Conservation (phyloP, 148 eudicot genomes). For the Cornus kousa region DNA sequence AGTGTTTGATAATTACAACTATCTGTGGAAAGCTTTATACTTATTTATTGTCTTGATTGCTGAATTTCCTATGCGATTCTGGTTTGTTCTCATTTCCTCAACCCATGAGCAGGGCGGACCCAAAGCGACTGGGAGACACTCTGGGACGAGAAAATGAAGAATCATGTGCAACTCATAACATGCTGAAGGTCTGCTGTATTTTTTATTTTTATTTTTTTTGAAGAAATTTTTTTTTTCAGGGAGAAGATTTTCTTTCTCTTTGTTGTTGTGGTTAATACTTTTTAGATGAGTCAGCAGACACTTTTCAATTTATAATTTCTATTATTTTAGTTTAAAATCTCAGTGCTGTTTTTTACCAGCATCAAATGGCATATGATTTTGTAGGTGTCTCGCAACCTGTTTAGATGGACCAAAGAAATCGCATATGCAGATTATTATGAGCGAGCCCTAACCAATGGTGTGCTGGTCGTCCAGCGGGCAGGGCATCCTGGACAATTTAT, state of each 20-base stretch:
- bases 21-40: background rate
- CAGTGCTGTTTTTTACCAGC: background rate
- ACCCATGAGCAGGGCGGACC: slow-evolving; percentile 56
- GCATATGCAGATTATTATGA: slow-evolving; percentile 92
- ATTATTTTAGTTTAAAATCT: background rate
- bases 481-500: slow-evolving; percentile 86
- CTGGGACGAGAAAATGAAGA: slow-evolving; percentile 72
- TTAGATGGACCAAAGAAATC: slow-evolving; percentile 86
- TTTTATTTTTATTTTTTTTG: too few species aligned
- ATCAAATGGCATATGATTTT: background rate
- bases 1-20: background rate
- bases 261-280: too few species aligned
- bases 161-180: slow-evolving; percentile 90
- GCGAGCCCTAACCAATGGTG: slow-evolving; percentile 84
- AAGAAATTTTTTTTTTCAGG: background rate
- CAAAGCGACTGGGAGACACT: slow-evolving; percentile 60
- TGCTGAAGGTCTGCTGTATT: slow-evolving; percentile 66
- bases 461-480: slow-evolving; percentile 81
- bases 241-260: too few species aligned
- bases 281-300: too few species aligned
- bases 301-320: too few species aligned
- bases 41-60: background rate
- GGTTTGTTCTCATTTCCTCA: background rate
- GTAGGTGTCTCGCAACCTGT: slow-evolving; percentile 82
- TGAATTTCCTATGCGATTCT: background rate